phyloP scores from a whole-genome alignment of 2,329 filamentous ascomycete genomes.

The Beauveria pseudobassiana region DNA sequence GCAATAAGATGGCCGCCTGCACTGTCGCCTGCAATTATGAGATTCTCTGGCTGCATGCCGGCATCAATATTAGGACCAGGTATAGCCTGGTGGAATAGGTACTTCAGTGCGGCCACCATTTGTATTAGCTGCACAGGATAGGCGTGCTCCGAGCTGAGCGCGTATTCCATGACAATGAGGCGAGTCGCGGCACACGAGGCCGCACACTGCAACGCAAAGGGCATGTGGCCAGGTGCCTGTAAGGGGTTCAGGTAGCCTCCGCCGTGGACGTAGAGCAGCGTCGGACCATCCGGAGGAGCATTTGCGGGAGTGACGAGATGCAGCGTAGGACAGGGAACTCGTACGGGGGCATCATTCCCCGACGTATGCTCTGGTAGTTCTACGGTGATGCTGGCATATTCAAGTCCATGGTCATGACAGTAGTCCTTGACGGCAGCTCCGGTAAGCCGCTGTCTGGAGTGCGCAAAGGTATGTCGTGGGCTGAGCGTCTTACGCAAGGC shows the following conservation, averaged over 20 bases:
- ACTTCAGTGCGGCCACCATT: background rate
- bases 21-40: background rate
- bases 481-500: background rate
- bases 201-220: background rate
- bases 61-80: background rate
- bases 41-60: background rate
- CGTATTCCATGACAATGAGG: background rate
- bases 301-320: background rate
- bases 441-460: background rate
- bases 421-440: background rate
- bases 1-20: background rate
- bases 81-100: background rate
- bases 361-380: background rate
- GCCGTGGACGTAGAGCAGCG: background rate
- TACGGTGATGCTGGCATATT: background rate
- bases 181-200: background rate
- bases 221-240: slow-evolving; percentile 1
- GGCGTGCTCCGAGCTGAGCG: background rate
- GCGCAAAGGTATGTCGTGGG: background rate
- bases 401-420: background rate
- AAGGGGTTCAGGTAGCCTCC: background rate
- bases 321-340: background rate
- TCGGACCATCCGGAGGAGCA: background rate
- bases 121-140: background rate
- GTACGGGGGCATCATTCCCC: background rate